Percentiles rank a stretch among this genome's conserved stretches.
Evolutionary conservation across 108 stramenopile species (phyloP).

Genomic region (Conticribra guillardii): DNA sequence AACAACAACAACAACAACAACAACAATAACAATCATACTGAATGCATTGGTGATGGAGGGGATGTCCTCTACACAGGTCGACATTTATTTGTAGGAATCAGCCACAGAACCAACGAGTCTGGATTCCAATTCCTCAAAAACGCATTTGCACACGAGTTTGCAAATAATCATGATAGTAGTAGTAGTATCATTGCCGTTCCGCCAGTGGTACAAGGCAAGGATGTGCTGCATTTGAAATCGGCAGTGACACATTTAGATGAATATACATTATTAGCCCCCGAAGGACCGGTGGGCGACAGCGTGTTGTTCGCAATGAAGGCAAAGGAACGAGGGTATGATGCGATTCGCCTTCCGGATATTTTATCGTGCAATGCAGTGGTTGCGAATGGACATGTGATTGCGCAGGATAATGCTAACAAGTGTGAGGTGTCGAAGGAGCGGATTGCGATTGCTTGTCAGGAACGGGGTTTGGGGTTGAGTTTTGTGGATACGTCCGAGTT

Average conservation of each 20-base stretch:
- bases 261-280: constrained; percentile 58
- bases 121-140: constrained; percentile 48
- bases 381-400: constrained; percentile 60
- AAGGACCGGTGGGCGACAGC: constrained; percentile 38
- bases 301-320: constrained; percentile 47
- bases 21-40: neutral
- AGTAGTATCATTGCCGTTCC: constrained; percentile 35
- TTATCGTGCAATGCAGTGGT: constrained; percentile 70
- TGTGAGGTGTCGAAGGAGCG: constrained; percentile 52
- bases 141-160: constrained; percentile 28
- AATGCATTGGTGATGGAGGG: constrained; percentile 64
- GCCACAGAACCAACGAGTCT: constrained; percentile 58
- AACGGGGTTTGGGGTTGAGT: constrained; percentile 43
- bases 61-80: constrained; percentile 70
- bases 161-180: constrained; percentile 1
- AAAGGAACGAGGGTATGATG: constrained; percentile 42
- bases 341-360: constrained; percentile 57
- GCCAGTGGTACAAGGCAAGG: constrained; percentile 16
- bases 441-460: constrained; percentile 44
- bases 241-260: constrained; percentile 69
- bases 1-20: constrained; percentile 19
- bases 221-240: constrained; percentile 73
- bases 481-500: constrained; percentile 65
- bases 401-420: constrained; percentile 48
- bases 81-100: constrained; percentile 74